Evolutionary conservation across 257 asterid genomes (phyloP), one percentile per base, ranked within the genome.

Genomic region (Jacaranda mimosifolia): DNA sequence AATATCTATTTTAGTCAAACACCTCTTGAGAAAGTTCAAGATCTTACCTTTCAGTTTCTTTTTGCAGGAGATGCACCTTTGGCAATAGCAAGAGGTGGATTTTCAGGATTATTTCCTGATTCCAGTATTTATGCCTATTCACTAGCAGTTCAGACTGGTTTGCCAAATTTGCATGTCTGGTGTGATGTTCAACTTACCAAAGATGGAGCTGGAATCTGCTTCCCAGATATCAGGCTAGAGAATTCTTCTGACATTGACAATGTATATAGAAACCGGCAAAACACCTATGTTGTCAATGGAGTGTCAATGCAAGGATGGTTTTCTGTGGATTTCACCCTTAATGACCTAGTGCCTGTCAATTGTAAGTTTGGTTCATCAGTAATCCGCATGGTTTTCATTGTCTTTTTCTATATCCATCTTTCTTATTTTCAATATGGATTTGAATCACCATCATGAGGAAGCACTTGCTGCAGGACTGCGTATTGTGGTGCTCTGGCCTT

Each of bases 141-240:
- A 1, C 45, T 84, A 32, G 89, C 94, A 2, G 63, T 66, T 18
- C 6, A 11, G 46, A 74, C 84, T 12, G 80, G 97, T 67, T 76
- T 77, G 58, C 26, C 80, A 3, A 49, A 88, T 77, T 66, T 79
- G 48, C 74, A 76, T 13, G 59, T 82, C 15, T 92, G 93, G 97
- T 94, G 98, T 70, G 93, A 92, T 71, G 91, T 94, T 75, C 98
- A 94, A 79, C 97, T 94, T 63, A 94, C 92, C 0, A 92, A 87
- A 76, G 98, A 92, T 82, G 93, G 83, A 69, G 84, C 38, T n/a
- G 98, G 96, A 7, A 87, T 94, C 71, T 94, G 98, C 83, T 80
- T 87, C 43, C 93, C 97, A 0, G 89, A 89, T 78, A 39, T 88
- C 77, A 77, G 4, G 80, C 92, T 94, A 7, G 77, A 89, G 62